Conservation (phyloP, 2,329 filamentous ascomycete species). For the Rhynchosporium graminicola region DNA sequence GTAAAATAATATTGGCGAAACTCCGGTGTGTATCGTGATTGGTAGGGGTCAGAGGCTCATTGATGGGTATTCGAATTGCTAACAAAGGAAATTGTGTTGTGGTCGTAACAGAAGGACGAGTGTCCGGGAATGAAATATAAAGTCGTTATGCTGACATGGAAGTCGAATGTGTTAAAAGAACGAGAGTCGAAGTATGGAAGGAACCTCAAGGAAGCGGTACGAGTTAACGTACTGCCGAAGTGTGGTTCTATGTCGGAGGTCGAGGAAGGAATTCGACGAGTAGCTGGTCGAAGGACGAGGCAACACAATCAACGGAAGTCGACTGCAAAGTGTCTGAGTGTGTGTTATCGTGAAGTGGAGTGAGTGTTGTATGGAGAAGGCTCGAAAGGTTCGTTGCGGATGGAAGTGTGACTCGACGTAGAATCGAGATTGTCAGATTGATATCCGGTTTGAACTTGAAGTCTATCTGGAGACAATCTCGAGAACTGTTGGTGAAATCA, state of each 20-base stretch:
- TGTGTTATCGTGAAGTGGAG: slow-evolving; percentile 25
- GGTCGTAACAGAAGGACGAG: slow-evolving; percentile 40
- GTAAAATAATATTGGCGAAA: slow-evolving; percentile 38
- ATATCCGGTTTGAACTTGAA: slow-evolving; percentile 38
- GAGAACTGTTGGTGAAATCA: slow-evolving; percentile 44
- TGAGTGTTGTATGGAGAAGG: slow-evolving; percentile 7
- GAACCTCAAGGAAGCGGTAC: slow-evolving; percentile 31
- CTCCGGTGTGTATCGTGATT: slow-evolving; percentile 41
- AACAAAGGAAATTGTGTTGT: slow-evolving; percentile 53
- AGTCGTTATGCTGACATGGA: slow-evolving; percentile 43
- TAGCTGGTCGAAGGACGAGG: slow-evolving; percentile 29
- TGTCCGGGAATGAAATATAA: slow-evolving; percentile 40
- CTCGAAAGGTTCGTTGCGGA: slow-evolving; percentile 12
- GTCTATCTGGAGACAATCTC: slow-evolving; percentile 44
- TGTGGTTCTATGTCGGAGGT: slow-evolving; percentile 17
- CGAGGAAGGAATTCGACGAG: slow-evolving; percentile 1
- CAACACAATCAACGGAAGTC: slow-evolving; percentile 28
- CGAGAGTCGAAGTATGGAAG: slow-evolving; percentile 36
- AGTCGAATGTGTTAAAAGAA: slow-evolving; percentile 33
- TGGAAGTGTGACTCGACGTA: slow-evolving; percentile 19
- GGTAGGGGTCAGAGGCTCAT: slow-evolving; percentile 45
- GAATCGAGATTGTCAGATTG: slow-evolving; percentile 26
- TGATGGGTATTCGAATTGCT: slow-evolving; percentile 48
- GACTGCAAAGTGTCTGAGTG: slow-evolving; percentile 26
- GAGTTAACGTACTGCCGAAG: slow-evolving; percentile 30